Percentiles rank a stretch among this genome's conserved stretches.
Evolutionary conservation across 352 stramenopile species (phyloP).

Genomic region (Globisporangium middletonii): DNA sequence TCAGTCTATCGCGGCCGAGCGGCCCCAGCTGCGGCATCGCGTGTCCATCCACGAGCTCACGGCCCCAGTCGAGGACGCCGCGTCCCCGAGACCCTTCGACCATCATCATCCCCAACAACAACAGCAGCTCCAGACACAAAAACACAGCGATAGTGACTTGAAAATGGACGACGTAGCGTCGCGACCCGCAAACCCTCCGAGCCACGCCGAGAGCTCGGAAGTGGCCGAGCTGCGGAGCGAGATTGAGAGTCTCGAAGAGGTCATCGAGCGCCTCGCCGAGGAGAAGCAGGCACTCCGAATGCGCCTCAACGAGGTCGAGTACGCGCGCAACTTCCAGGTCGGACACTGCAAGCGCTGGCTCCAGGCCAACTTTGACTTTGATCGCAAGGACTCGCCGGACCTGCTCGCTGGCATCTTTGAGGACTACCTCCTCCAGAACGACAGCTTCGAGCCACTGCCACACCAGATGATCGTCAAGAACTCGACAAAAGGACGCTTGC

Average conservation of each 20-base stretch:
- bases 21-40: constrained; percentile 14
- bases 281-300: constrained; percentile 47
- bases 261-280: constrained; percentile 31
- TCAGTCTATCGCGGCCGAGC: constrained; percentile 4
- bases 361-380: constrained; percentile 45
- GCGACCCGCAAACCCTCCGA: background rate
- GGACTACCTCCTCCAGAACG: constrained; percentile 46
- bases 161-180: background rate
- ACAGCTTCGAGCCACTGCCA: constrained; percentile 32
- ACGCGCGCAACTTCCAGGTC: constrained; percentile 29
- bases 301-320: constrained; percentile 38
- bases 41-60: constrained; percentile 11
- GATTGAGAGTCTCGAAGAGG: constrained; percentile 32
- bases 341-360: constrained; percentile 49
- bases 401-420: constrained; percentile 45
- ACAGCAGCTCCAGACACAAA: background rate
- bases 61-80: background rate
- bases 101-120: background rate
- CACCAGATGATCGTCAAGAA: constrained; percentile 56
- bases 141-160: background rate
- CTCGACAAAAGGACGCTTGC: constrained; percentile 23
- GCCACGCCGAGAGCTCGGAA: background rate
- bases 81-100: constrained; percentile 2
- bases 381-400: constrained; percentile 43
- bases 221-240: constrained; percentile 28